Conservation (phyloP, 75 land plant species). For the Picea glauca region DNA sequence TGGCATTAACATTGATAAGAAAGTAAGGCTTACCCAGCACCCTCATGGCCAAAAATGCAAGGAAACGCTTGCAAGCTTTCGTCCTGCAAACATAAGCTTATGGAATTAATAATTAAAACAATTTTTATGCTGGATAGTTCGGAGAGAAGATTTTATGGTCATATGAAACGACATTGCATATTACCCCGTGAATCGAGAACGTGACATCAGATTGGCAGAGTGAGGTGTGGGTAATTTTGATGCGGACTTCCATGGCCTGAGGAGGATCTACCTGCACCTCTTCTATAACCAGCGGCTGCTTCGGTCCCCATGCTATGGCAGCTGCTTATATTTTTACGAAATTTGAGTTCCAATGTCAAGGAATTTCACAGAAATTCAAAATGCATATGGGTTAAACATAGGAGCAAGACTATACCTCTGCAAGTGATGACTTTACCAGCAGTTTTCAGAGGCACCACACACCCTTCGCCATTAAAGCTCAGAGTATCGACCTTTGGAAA, state of each 20-base stretch:
- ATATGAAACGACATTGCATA: slow-evolving; percentile 14
- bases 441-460: too few relatives aligned
- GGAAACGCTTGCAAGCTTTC: slow-evolving; percentile 32
- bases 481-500: too few relatives aligned
- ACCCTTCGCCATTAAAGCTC: too few relatives aligned
- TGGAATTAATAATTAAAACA: not conserved
- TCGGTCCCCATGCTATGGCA: slow-evolving; percentile 61
- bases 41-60: slow-evolving; percentile 87
- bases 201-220: slow-evolving; percentile 76
- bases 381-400: too few relatives aligned
- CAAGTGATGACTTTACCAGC: too few relatives aligned
- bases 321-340: slow-evolving; percentile 27
- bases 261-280: slow-evolving; percentile 75
- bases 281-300: slow-evolving; percentile 25
- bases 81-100: not conserved
- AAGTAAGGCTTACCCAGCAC: slow-evolving; percentile 51
- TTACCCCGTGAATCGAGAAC: slow-evolving; percentile 41
- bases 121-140: not conserved
- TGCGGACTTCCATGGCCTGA: slow-evolving; percentile 65
- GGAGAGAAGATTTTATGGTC: not conserved
- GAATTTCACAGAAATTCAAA: too few relatives aligned
- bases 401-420: too few relatives aligned
- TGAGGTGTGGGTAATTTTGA: slow-evolving; percentile 60
- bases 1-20: too few relatives aligned
- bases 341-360: too few relatives aligned